Evolutionary conservation across 169 alveolate genomes (phyloP).

Genomic region (Sarcocystis neurona): DNA sequence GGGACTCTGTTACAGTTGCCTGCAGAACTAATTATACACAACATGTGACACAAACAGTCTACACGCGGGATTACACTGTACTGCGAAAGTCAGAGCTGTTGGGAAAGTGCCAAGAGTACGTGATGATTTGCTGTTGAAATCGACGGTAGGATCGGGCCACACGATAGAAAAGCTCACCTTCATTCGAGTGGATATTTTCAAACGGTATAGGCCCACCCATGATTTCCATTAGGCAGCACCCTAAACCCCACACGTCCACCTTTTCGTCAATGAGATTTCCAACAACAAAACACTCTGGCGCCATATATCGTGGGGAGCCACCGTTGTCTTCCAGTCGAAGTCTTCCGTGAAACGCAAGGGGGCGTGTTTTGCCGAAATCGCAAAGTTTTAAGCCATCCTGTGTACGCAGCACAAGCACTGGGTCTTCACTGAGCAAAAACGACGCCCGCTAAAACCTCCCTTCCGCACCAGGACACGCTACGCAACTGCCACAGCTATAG

Average conservation of each 20-base stretch:
- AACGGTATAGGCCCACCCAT: conserved; percentile 82
- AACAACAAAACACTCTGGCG: conserved; percentile 80
- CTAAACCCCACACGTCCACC: conserved; percentile 81
- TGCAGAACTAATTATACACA: too few species aligned
- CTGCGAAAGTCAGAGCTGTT: not conserved
- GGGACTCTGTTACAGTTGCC: too few species aligned
- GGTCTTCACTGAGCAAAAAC: not conserved
- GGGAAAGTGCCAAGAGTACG: too few species aligned
- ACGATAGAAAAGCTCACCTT: conserved; percentile 63
- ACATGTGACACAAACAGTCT: not conserved
- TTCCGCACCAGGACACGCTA: not conserved
- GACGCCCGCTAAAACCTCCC: not conserved
- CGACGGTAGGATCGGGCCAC: too few species aligned
- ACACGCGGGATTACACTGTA: not conserved
- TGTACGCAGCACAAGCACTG: not conserved
- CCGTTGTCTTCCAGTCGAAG: conserved; percentile 81
- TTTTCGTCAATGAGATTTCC: conserved; percentile 77
- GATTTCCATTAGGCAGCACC: conserved; percentile 81
- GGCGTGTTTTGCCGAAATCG: conserved; percentile 81
- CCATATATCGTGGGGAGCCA: conserved; percentile 85
- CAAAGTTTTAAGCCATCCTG: conserved; percentile 76
- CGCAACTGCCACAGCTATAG: not conserved
- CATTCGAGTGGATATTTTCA: conserved; percentile 74
- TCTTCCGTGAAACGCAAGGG: conserved; percentile 69
- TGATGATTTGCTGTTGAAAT: too few species aligned